Base-by-base conservation (phyloP, 148 eudicot species). In the Tetragonia tetragonoides region DNA sequence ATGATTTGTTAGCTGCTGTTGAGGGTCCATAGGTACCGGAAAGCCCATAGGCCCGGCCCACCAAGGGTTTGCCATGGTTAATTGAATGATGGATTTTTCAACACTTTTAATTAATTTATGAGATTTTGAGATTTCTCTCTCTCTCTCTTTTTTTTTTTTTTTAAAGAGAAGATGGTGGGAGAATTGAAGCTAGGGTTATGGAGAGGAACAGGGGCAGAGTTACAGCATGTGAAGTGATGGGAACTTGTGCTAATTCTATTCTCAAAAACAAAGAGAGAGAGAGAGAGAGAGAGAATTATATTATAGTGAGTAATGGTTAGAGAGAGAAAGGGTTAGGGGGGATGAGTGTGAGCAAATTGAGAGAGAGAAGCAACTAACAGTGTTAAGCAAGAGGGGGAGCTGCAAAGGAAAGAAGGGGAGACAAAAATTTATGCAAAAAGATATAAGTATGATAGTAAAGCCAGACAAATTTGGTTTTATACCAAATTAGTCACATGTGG, bases 1-100 rank as follows among this genome's bases (percentile, higher is more conserved):
- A 80, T 16, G 12, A 73, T 70, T 40, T 53, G 73, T 64, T 73
- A 20, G n/a, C 17, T 63, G 28, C 17, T 79, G 44, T 68, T 72
- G 70, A 46, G 81, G 81, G 21, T 81, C 87, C 40, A 78, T 74
- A 14, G 80, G 81, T 68, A 81, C 83, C 63, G 78, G 75, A 23
- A 84, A 62, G 47, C 83, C 83, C 77, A 79, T 77, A 70, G 81
- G 86, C 68, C 87, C 88, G 57, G 81, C 82, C 92, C 92, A 89
- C 92, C 92, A 89, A 74, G 76, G 82, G 74, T 80, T 87, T 44
- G 92, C 89, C 92, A 89, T 78, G 17, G 28, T 81, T 84, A 70
- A 38, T 78, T 18, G 3, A 37, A 61, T 59, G 64, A 38, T 37
- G 17, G 38, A 34, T 18, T 20, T 37, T 17, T 63, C 11, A 44